These are phyloP conservation scores for Eleusine coracana DNA, from an alignment of 176 grass and related monocot genomes.

Conservation along the genomic window DNA sequence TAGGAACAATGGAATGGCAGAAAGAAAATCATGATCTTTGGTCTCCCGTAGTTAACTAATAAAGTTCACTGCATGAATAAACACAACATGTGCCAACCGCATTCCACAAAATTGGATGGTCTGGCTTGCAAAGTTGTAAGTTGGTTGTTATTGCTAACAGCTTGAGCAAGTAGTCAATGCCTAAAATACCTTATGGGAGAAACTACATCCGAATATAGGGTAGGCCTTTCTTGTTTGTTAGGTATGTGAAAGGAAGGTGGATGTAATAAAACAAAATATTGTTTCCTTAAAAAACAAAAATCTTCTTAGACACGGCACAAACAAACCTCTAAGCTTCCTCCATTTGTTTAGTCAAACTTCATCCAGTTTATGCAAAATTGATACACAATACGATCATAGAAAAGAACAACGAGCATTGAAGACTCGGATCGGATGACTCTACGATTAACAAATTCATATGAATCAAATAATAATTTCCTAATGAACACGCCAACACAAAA, in stretches of 20 bases:
- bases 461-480: not conserved
- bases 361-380: not conserved
- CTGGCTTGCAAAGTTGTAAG: not conserved
- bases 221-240: not conserved
- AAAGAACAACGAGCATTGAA: not conserved
- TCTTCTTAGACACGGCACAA: too few species aligned
- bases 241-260: constrained; percentile 13
- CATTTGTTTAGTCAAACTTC: not conserved
- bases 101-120: not conserved
- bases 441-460: not conserved
- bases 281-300: too few species aligned
- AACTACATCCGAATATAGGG: not conserved
- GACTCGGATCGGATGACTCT: not conserved
- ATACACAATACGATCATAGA: not conserved
- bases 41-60: not conserved
- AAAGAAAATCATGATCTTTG: not conserved
- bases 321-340: not conserved
- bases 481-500: not conserved
- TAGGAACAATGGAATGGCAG: not conserved
- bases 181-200: constrained; percentile 13
- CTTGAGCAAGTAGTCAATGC: not conserved
- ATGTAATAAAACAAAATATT: not conserved
- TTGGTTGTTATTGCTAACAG: constrained; percentile 2
- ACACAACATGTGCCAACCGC: constrained; percentile 3
- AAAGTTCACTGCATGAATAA: not conserved